Base-by-base conservation (phyloP, 495 filamentous ascomycete species). In the Lasiosphaeria miniovina region DNA sequence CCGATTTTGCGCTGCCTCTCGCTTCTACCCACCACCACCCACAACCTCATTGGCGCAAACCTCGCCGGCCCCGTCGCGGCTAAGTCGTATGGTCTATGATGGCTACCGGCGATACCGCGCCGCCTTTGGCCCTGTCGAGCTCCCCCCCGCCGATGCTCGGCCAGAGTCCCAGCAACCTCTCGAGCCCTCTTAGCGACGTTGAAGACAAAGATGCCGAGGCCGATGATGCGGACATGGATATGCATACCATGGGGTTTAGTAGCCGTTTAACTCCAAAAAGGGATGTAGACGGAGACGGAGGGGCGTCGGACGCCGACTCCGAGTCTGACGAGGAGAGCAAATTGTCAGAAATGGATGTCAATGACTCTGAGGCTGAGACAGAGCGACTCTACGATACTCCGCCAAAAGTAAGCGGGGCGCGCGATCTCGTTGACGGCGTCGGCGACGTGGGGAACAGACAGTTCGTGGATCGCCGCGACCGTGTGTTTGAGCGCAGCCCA, bases 301-400 rank as follows among this genome's bases (percentile, higher is more conserved):
- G 70, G 61, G 51, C 74, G 61, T 65, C 67, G 48, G 61, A 71
- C 65, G 53, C 63, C 71, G 65, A 33, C 55, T 64, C 60, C 54
- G 62, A 68, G 40, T 68, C 67, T 9, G 68, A 71, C 61, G 62
- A 59, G 36, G 68, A 71, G 49, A 71, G 62, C 66, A 77, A 80
- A 52, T 68, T 78, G 57, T 80, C 77, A 15, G 77, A 79, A 49
- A 86, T 87, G 55, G 77, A 79, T 55, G 86, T 88, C 58, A 88
- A 88, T 64, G 93, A 98, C 75, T 96, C 94, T n/a, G 94, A 98
- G 74, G 94, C 95, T 34, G 94, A 97, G 77, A 98, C 94, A 7
- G 95, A 98, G 76, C 86, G 95, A 54, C 81, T 98, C 65, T 93
- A 95, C 64, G 86, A 90, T 68, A 93, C 93, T n/a, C 95, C 94